These are phyloP conservation scores for Picea sitchensis DNA, from an alignment of 75 land plant species.

Conservation along the genomic window DNA sequence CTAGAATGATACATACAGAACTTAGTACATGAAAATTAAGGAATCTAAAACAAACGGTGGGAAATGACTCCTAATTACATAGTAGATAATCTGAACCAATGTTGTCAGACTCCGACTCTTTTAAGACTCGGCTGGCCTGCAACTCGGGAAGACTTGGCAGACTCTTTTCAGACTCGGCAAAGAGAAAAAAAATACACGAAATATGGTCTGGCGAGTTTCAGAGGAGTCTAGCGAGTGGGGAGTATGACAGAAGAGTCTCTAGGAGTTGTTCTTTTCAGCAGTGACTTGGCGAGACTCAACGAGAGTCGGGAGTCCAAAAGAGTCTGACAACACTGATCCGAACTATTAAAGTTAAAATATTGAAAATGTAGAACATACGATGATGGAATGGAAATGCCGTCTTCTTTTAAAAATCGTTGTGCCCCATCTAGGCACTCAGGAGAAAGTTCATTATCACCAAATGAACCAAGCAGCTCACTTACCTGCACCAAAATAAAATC, in stretches of 20 bases:
- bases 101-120: no score
- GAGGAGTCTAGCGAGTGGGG: no score
- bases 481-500: conserved; percentile 40
- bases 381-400: conserved; percentile 96
- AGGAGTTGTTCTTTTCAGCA: no score
- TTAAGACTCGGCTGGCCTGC: no score
- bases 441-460: conserved; percentile 99
- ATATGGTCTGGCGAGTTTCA: no score
- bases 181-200: no score
- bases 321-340: no score
- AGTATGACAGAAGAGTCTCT: no score
- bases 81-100: background rate
- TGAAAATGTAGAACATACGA: conserved; percentile 49
- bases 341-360: background rate
- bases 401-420: conserved; percentile 82
- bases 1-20: conserved; percentile 27
- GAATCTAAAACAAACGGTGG: background rate
- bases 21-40: background rate
- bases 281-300: no score
- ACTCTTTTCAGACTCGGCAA: no score
- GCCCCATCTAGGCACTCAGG: conserved; percentile 99
- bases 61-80: background rate
- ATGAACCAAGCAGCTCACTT: conserved; percentile 95
- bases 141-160: no score
- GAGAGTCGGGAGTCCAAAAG: no score